Conservation (phyloP, 345 rosid genomes). For the Syzygium grande region DNA sequence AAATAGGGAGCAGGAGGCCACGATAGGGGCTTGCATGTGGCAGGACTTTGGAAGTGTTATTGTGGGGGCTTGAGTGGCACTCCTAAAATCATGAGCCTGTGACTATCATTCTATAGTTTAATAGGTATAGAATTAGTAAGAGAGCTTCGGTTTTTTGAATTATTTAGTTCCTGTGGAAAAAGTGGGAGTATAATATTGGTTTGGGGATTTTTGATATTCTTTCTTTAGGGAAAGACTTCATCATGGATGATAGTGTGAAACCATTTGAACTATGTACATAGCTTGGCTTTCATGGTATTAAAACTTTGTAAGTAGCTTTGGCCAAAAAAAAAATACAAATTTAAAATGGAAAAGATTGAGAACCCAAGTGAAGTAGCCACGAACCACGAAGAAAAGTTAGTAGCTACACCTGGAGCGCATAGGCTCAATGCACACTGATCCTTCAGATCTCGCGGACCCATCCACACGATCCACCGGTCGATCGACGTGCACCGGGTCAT, state of each 20-base stretch:
- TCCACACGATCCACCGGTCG: accelerated
- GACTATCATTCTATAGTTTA: not conserved
- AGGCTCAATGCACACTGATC: not conserved
- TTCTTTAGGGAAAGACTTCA: not conserved
- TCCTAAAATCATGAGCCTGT: not conserved
- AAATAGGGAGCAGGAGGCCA: not conserved
- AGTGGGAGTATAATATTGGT: not conserved
- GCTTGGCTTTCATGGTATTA: not conserved
- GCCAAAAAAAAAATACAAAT: not conserved
- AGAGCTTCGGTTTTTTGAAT: not conserved
- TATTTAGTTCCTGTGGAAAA: not conserved
- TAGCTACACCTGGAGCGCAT: accelerated
- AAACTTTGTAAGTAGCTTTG: not conserved
- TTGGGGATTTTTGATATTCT: not conserved
- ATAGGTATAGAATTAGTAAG: not conserved
- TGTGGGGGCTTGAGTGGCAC: not conserved
- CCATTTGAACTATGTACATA: not conserved
- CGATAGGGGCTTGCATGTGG: not conserved
- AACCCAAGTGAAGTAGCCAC: not conserved
- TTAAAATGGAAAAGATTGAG: not conserved
- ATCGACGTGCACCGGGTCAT: not conserved
- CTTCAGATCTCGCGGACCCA: accelerated
- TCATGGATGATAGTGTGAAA: not conserved
- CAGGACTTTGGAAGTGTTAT: not conserved
- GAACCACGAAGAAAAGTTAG: not conserved